A percentile compares a stretch with the other conserved stretches of the same genome.
These are phyloP conservation scores for Mycena epipterygia DNA, from an alignment of 768 basidiomycete species.

Conservation along the genomic window DNA sequence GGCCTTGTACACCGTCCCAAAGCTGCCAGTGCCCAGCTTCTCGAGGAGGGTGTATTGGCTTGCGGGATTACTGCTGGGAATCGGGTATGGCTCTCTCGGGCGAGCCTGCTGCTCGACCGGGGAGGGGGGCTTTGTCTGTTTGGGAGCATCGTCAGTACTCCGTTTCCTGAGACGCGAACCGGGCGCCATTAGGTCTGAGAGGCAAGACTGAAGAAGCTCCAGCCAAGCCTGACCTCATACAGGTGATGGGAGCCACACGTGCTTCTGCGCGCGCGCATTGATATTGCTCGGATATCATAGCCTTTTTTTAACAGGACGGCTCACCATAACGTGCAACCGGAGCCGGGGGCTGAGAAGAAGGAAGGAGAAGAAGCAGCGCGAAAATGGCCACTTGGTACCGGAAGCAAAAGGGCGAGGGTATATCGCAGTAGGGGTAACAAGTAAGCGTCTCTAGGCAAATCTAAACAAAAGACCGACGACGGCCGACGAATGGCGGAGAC, in stretches of 20 bases:
- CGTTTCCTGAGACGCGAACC: slow-evolving; percentile 60
- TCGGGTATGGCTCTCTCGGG: slow-evolving; percentile 72
- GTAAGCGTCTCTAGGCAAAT: not conserved
- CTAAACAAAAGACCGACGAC: not conserved
- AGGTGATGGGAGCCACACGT: slow-evolving; percentile 31
- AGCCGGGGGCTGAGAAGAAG: not conserved
- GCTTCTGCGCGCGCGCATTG: not conserved
- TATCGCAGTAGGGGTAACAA: not conserved
- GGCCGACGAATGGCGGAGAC: not conserved
- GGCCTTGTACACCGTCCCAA: slow-evolving; percentile 98
- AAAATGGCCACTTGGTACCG: slow-evolving; percentile 21
- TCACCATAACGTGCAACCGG: slow-evolving; percentile 22
- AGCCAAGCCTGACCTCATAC: slow-evolving; percentile 43
- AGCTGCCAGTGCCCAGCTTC: slow-evolving; percentile 97
- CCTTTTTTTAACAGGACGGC: not conserved
- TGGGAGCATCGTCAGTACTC: slow-evolving; percentile 55
- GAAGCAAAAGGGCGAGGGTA: not conserved
- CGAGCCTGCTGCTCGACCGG: slow-evolving; percentile 57
- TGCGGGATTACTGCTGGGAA: slow-evolving; percentile 85
- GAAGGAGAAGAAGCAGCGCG: slow-evolving; percentile 6
- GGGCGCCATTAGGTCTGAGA: slow-evolving; percentile 58
- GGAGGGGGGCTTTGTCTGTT: slow-evolving; percentile 69
- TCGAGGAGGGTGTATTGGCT: slow-evolving; percentile 94
- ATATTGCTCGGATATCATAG: not conserved
- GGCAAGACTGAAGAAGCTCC: slow-evolving; percentile 36